These are phyloP conservation scores for Diaporthe citri DNA, from an alignment of 2,329 filamentous ascomycete species.

Conservation along the genomic window DNA sequence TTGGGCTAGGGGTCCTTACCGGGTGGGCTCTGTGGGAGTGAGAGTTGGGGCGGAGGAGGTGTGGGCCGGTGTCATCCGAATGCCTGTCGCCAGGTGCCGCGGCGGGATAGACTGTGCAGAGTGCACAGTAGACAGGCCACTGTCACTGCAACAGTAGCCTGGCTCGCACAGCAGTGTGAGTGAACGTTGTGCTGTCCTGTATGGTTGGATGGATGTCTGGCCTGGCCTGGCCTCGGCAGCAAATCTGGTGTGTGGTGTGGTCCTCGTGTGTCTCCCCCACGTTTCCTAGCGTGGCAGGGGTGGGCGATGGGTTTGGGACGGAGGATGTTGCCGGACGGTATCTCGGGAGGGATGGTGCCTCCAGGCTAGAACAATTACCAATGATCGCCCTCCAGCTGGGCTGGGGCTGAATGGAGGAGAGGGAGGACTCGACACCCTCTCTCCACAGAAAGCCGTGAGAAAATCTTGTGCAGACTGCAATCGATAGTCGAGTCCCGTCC, in stretches of 20 bases:
- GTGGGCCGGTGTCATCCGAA: constrained; percentile 29
- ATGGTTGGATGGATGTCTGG: not conserved
- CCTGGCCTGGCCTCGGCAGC: constrained; percentile 1
- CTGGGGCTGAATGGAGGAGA: not conserved
- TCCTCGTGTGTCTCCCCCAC: constrained; percentile 1
- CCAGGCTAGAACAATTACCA: not conserved
- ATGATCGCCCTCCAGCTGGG: not conserved
- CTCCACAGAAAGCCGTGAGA: not conserved
- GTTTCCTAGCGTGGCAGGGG: constrained; percentile 30
- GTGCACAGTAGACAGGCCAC: not conserved
- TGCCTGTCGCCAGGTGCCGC: constrained; percentile 29
- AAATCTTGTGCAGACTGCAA: not conserved
- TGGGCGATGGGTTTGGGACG: no score
- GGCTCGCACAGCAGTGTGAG: not conserved
- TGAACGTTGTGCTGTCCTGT: not conserved
- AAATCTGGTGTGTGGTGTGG: not conserved
- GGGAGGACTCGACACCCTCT: not conserved
- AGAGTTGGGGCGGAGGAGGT: not conserved
- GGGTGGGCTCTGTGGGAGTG: not conserved
- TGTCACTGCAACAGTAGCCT: not conserved
- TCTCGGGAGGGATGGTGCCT: not conserved
- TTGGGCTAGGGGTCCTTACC: constrained; percentile 1
- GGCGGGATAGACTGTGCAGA: constrained; percentile 1
- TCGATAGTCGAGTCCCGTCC: constrained; percentile 22
- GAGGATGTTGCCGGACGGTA: constrained; percentile 11